phyloP scores from a whole-genome alignment of 148 eudicot genomes.

The Camellia japonica region DNA sequence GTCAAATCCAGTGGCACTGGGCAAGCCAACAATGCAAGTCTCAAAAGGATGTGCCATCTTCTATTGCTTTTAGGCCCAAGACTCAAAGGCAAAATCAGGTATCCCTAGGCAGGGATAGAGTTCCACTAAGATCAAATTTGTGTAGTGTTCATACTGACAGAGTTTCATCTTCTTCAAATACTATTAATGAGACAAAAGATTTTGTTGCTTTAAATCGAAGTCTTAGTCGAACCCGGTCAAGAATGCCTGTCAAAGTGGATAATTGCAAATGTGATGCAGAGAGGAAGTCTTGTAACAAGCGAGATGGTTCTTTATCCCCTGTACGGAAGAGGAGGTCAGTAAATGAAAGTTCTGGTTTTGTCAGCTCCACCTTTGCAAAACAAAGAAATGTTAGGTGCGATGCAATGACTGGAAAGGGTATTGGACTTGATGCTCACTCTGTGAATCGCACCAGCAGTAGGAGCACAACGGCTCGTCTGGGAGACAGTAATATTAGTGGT shows the following conservation, averaged over 20 bases:
- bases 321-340: slow-evolving; percentile 54
- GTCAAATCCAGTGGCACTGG: slow-evolving; percentile 28
- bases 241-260: slow-evolving; percentile 40
- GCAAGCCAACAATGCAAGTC: slow-evolving; percentile 33
- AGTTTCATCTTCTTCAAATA: slow-evolving; percentile 31
- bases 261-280: slow-evolving; percentile 30
- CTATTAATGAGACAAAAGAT: slow-evolving; percentile 38
- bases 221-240: slow-evolving; percentile 24
- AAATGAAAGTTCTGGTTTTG: slow-evolving; percentile 35
- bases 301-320: slow-evolving; percentile 33
- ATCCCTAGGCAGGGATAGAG: slow-evolving; percentile 30
- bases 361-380: slow-evolving; percentile 26
- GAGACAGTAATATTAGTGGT: slow-evolving; percentile 24
- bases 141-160: slow-evolving; percentile 30
- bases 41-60: slow-evolving; percentile 34
- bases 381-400: slow-evolving; percentile 31
- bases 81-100: slow-evolving; percentile 35
- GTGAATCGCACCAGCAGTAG: slow-evolving; percentile 23
- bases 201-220: slow-evolving; percentile 45
- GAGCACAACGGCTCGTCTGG: slow-evolving; percentile 23
- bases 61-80: slow-evolving; percentile 31
- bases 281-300: slow-evolving; percentile 34
- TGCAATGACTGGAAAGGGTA: slow-evolving; percentile 22
- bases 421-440: slow-evolving; percentile 19
- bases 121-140: slow-evolving; percentile 38